Evolutionary conservation across 495 filamentous ascomycete genomes (phyloP).

Genomic region (Cercophora samala): DNA sequence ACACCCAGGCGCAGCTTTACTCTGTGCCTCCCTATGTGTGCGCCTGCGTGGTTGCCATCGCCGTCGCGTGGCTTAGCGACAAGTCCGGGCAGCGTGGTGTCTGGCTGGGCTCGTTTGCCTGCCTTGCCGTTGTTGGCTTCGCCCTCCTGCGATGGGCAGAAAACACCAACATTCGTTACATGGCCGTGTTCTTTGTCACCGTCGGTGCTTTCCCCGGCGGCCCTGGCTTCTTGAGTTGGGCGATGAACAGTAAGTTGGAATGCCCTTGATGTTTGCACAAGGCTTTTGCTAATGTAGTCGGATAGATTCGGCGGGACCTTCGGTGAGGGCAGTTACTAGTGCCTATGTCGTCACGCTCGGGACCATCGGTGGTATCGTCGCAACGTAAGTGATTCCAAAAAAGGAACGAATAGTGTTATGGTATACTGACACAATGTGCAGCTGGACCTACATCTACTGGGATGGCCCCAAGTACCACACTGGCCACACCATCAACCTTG

Average conservation of each 20-base stretch:
- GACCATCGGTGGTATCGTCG: constrained; percentile 55
- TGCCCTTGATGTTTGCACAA: neutral
- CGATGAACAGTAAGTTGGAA: constrained; percentile 45
- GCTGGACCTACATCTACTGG: constrained; percentile 52
- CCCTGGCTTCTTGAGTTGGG: constrained; percentile 55
- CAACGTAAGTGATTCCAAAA: constrained; percentile 38
- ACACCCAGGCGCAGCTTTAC: constrained; percentile 46
- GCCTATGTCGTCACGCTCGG: constrained; percentile 55
- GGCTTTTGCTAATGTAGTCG: neutral
- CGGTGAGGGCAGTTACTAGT: constrained; percentile 53
- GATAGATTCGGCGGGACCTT: constrained; percentile 50
- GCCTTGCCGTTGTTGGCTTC: constrained; percentile 47
- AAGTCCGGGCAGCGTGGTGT: constrained; percentile 60
- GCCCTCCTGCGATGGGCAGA: constrained; percentile 31
- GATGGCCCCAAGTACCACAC: constrained; percentile 51
- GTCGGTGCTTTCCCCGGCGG: constrained; percentile 52
- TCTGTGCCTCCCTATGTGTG: constrained; percentile 52
- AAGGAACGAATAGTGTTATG: no score
- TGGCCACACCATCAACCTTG: constrained; percentile 60
- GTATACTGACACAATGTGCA: constrained; percentile 5
- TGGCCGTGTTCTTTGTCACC: constrained; percentile 49
- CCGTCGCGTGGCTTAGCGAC: constrained; percentile 58
- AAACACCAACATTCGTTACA: constrained; percentile 35
- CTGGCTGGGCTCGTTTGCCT: constrained; percentile 45
- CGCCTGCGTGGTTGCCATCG: constrained; percentile 55